Base-by-base conservation (phyloP, 805 yeast species). In the Cyberlindnera samutprakarnensis region DNA sequence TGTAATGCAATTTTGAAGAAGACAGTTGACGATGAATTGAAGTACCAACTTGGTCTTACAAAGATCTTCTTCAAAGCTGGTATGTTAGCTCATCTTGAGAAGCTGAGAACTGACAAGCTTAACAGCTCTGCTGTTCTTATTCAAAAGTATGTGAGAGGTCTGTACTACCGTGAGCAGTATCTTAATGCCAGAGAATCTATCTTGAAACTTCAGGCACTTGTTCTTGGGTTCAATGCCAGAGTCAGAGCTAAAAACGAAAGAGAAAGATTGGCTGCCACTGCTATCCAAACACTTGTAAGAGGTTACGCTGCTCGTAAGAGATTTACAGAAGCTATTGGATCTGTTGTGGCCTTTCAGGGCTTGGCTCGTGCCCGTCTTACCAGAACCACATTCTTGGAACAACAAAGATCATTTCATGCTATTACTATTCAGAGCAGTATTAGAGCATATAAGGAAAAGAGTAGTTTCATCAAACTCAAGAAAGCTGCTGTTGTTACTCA, bases 61-160 rank as follows among this genome's bases (percentile, higher is more conserved):
- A 90, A 90, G 62, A 86, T 90, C 36, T 90, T 90, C 64, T 85
- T 90, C 65, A 81, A 94, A 50, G 96, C 96, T 19, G 98, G 98
- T 54, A 83, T 90, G 81, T 67, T 90, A 56, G 97, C 96, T 4
- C 77, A 76, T 41, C 68, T 90, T 47, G 98, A 90, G 60, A 85
- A 85, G 46, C 61, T 81, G 51, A 76, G 96, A 57, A 64, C 87
- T 20, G 83, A 80, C 41, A 84, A 87, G 49, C 71, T 87, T 44
- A 72, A 72, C 50, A 70, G 64, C 32, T 78, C 95, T 28, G 96
- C 96, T 5, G 78, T 76, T 12, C 61, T 81, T 59, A 80, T 90
- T 44, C 97, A 92, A 62, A 86, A 85, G 68, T 72, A 81, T 48
- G 63, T 88, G 54, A 73, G 82, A 50, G 79, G 74, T 51, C 59